Percentiles rank a stretch among this genome's conserved stretches.
Conservation (phyloP, 306 rosid genomes). For the Delonix regia region DNA sequence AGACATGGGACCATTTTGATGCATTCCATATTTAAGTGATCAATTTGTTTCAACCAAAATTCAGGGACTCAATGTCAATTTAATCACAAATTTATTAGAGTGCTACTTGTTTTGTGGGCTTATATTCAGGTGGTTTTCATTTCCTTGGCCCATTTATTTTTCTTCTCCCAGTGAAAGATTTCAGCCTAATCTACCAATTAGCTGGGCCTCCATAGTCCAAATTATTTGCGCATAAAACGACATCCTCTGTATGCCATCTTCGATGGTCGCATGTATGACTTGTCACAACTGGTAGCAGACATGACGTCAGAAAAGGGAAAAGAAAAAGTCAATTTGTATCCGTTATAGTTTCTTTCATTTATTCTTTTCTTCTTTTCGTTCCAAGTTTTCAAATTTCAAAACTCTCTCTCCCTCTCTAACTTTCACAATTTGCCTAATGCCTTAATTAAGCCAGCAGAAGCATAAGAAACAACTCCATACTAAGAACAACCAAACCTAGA, state of each 20-base stretch:
- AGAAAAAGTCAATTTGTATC: slow-evolving; percentile 22
- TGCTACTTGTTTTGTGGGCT: background rate
- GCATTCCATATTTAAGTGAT: no score
- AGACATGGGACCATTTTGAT: no score
- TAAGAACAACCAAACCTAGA: background rate
- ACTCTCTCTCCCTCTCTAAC: background rate
- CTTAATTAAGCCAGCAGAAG: slow-evolving; percentile 30
- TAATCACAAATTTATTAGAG: no score
- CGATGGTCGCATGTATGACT: background rate
- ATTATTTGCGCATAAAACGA: background rate
- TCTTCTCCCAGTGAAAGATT: background rate
- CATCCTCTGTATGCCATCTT: background rate
- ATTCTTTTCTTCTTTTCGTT: background rate
- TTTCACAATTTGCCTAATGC: background rate
- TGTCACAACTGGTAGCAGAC: slow-evolving; percentile 10
- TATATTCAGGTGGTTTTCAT: background rate
- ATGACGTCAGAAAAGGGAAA: background rate
- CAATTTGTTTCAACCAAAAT: no score
- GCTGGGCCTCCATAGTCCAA: background rate
- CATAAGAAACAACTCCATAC: background rate
- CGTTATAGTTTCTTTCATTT: slow-evolving; percentile 33
- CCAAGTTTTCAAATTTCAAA: slow-evolving; percentile 62
- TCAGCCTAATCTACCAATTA: background rate
- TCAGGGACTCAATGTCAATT: no score
- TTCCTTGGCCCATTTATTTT: background rate